These are phyloP conservation scores for Saccharomycopsis sp. DNA, from an alignment of 805 yeast genomes.

Conservation along the genomic window DNA sequence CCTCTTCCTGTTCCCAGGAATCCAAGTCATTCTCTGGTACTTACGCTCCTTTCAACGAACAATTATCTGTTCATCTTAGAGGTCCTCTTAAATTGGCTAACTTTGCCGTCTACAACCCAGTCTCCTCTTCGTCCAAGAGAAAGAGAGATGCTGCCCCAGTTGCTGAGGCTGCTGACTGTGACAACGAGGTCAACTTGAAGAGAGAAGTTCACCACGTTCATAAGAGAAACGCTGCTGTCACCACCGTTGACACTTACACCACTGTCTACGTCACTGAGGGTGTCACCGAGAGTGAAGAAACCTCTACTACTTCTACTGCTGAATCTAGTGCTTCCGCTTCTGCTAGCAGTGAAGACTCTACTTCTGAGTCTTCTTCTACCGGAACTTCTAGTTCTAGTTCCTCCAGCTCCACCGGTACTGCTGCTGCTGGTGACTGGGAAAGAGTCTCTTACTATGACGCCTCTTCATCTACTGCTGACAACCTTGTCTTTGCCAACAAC, in stretches of 20 bases:
- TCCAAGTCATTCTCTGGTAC: constrained; percentile 58
- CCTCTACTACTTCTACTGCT: constrained; percentile 27
- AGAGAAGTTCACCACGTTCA: constrained; percentile 36
- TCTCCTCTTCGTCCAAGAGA: constrained; percentile 36
- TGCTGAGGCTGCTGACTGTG: constrained; percentile 27
- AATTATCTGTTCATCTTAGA: constrained; percentile 82
- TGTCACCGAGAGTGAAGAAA: constrained; percentile 27
- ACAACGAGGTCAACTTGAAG: constrained; percentile 21
- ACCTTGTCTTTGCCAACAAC: constrained; percentile 64
- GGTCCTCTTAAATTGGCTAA: constrained; percentile 77
- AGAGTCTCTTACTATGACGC: constrained; percentile 65
- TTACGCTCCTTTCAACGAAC: constrained; percentile 78
- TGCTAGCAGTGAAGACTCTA: constrained; percentile 18
- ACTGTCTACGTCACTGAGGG: constrained; percentile 61
- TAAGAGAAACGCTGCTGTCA: constrained; percentile 56
- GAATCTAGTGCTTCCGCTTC: no score
- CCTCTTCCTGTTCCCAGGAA: constrained; percentile 66
- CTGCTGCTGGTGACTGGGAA: constrained; percentile 55
- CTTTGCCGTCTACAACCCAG: constrained; percentile 85
- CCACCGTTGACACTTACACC: constrained; percentile 66
- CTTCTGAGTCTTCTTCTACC: constrained; percentile 20
- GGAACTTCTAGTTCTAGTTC: constrained; percentile 21
- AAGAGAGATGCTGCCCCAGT: constrained; percentile 35
- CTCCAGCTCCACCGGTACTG: constrained; percentile 23
- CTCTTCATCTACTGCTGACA: constrained; percentile 57